Conservation (phyloP, 2,329 filamentous ascomycete genomes). For the Didymella pomorum region DNA sequence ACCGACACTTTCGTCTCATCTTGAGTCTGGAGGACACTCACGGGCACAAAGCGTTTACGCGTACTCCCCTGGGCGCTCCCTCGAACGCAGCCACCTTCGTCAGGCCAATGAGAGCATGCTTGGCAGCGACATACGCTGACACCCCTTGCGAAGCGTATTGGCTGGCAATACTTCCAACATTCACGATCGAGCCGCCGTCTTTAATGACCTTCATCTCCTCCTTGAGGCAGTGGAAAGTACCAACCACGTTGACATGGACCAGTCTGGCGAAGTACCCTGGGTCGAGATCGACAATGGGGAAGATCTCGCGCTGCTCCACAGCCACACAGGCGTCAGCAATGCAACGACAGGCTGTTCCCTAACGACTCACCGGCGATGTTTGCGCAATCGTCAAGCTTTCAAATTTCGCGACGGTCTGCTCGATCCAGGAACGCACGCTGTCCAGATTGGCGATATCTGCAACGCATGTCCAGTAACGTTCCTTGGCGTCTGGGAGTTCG, state of each 20-base stretch:
- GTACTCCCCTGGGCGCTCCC: conserved; percentile 56
- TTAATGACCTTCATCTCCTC: conserved; percentile 30
- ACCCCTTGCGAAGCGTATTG: conserved; percentile 20
- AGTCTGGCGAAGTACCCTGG: conserved; percentile 19
- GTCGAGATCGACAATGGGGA: conserved; percentile 23
- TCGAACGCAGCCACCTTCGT: conserved; percentile 59
- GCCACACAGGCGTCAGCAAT: conserved; percentile 5
- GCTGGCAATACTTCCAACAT: conserved; percentile 23
- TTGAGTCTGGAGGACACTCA: conserved; percentile 2
- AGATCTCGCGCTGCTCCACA: conserved; percentile 27
- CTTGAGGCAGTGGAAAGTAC: conserved; percentile 11
- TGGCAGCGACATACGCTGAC: conserved; percentile 56
- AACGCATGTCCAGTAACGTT: conserved; percentile 15
- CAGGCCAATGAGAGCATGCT: conserved; percentile 57
- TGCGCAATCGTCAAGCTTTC: conserved; percentile 24
- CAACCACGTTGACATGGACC: conserved; percentile 3
- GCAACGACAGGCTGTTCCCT: neutral
- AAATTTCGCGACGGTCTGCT: conserved; percentile 20
- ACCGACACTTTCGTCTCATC: neutral
- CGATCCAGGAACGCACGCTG: conserved; percentile 20
- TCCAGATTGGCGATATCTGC: conserved; percentile 20
- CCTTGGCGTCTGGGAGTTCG: conserved; percentile 20
- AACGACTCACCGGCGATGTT: conserved; percentile 22
- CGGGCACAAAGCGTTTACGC: conserved; percentile 60
- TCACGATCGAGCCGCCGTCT: conserved; percentile 28